Conservation (phyloP, 805 yeast genomes). For the Candida coquimbonensis region DNA sequence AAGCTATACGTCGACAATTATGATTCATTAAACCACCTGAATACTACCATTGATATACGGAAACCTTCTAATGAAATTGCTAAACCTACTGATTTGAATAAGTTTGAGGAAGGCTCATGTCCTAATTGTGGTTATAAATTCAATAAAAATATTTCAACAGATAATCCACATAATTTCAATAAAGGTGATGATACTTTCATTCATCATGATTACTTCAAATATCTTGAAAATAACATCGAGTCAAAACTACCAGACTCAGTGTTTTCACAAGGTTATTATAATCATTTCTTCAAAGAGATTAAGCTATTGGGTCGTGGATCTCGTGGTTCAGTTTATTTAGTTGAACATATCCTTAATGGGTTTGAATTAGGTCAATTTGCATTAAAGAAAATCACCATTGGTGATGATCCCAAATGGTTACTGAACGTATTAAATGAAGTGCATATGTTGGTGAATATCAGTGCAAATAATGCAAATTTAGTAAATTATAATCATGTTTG, state of each 20-base stretch:
- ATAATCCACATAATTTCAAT: neutral
- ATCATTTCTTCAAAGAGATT: constrained; percentile 58
- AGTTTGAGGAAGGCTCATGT: neutral
- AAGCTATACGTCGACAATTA: neutral
- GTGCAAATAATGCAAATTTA: constrained; percentile 49
- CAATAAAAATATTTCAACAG: neutral
- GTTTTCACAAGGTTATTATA: constrained; percentile 78
- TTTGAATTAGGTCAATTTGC: constrained; percentile 75
- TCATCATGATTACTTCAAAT: constrained; percentile 15
- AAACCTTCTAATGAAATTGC: neutral
- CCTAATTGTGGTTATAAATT: constrained; percentile 8
- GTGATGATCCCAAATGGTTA: constrained; percentile 64
- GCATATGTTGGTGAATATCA: constrained; percentile 48
- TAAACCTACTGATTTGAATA: neutral
- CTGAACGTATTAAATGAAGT: constrained; percentile 73
- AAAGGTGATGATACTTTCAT: constrained; percentile 1
- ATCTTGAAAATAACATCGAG: constrained; percentile 13
- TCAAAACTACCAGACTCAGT: constrained; percentile 42
- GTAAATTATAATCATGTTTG: constrained; percentile 88
- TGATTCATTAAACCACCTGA: neutral
- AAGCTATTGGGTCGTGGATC: constrained; percentile 74
- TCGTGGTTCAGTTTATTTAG: constrained; percentile 77
- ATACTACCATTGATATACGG: too few relatives aligned
- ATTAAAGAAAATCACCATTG: constrained; percentile 77
- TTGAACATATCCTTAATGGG: constrained; percentile 71